A percentile compares a stretch with the other conserved stretches of the same genome.
Evolutionary conservation across 2,329 filamentous ascomycete species (phyloP).

Genomic region (Aspergillus niger): DNA sequence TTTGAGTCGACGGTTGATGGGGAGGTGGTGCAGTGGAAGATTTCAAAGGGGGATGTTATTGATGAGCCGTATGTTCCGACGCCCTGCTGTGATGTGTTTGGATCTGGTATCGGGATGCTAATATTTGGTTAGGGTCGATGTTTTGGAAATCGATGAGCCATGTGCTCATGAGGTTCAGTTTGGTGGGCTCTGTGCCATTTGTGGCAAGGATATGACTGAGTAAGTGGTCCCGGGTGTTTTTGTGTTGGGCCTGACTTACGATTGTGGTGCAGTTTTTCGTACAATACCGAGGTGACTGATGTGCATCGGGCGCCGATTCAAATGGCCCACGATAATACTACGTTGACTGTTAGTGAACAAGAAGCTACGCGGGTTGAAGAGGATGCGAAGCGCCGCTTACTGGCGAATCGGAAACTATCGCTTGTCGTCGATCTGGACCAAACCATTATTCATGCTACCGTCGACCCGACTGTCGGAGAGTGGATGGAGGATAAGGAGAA

Average conservation of each 20-base stretch:
- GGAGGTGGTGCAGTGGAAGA: conserved; percentile 72
- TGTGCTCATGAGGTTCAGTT: conserved; percentile 92
- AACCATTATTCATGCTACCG: conserved; percentile 97
- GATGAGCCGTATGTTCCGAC: conserved; percentile 42
- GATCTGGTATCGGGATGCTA: neutral
- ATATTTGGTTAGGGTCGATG: conserved; percentile 53
- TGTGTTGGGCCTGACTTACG: neutral
- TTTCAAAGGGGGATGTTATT: conserved; percentile 54
- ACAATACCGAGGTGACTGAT: conserved; percentile 77
- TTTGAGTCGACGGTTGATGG: conserved; percentile 87
- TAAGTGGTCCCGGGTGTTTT: conserved; percentile 37
- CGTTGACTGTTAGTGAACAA: conserved; percentile 77
- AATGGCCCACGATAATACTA: conserved; percentile 89
- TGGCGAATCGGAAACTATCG: conserved; percentile 80
- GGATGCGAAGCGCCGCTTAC: conserved; percentile 78
- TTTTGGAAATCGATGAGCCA: conserved; percentile 82
- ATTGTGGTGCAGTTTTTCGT: conserved; percentile 58
- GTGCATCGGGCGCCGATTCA: conserved; percentile 87
- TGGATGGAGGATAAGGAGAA: conserved; percentile 89
- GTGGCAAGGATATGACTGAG: conserved; percentile 95
- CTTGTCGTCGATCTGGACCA: conserved; percentile 97
- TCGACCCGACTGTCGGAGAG: conserved; percentile 92
- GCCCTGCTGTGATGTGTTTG: neutral
- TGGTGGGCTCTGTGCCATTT: conserved; percentile 84
- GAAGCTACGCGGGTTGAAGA: conserved; percentile 83